A percentile compares a stretch with the other conserved stretches of the same genome.
Evolutionary conservation across 2,329 filamentous ascomycete genomes (phyloP).

Genomic region (Colletotrichum camelliae): DNA sequence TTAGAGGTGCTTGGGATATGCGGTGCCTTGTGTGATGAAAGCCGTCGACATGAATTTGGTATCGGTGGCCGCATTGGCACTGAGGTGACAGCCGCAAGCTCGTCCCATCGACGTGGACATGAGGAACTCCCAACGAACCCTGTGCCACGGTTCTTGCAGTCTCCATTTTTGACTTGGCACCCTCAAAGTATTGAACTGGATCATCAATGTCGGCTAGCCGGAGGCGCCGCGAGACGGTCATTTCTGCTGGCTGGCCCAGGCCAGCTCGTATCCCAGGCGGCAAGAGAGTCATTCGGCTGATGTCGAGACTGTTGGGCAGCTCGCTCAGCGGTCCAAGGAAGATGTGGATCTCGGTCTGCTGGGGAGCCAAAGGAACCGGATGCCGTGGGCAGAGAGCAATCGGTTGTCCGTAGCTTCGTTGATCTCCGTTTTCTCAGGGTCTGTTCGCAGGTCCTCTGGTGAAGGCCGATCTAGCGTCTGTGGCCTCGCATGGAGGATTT

Average conservation of each 20-base stretch:
- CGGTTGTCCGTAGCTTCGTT: not conserved
- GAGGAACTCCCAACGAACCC: not conserved
- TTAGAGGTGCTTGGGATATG: conserved; percentile 1
- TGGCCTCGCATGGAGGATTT: not conserved
- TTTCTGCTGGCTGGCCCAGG: not conserved
- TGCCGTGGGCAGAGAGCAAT: not conserved
- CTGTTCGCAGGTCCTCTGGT: not conserved
- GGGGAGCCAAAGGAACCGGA: not conserved
- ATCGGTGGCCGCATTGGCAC: not conserved
- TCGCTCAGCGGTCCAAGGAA: not conserved
- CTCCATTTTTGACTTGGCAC: not conserved
- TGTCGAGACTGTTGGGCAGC: not conserved
- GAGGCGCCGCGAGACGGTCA: not conserved
- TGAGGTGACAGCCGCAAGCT: not conserved
- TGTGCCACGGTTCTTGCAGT: not conserved
- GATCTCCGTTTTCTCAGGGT: not conserved
- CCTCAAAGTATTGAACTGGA: not conserved
- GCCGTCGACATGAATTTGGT: not conserved
- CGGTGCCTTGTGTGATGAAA: not conserved
- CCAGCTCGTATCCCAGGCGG: not conserved
- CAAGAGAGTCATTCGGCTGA: not conserved
- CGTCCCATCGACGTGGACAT: not conserved
- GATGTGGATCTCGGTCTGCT: not conserved
- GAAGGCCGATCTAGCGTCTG: not conserved
- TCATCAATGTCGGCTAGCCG: not conserved